Base-by-base conservation (phyloP, 352 stramenopile species). In the Globisporangium radiosum region DNA sequence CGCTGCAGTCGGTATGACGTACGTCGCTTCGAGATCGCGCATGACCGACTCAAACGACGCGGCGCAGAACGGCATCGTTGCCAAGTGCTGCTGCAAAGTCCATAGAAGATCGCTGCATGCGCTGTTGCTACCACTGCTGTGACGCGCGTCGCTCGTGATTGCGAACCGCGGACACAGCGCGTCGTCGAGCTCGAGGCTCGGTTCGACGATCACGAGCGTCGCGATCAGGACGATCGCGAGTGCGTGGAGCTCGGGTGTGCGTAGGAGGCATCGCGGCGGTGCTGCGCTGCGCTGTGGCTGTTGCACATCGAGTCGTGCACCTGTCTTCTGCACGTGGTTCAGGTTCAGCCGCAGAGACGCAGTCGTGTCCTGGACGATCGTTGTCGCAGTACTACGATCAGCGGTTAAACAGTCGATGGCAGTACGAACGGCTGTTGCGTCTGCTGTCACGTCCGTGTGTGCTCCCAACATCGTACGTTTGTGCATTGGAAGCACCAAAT, bases 21-120 rank as follows among this genome's bases (percentile, higher is more conserved):
- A 58, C 5, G 73, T 45, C 8, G 65, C 60, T 52, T 73, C 59
- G 62, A 80, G 57, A 17, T 78, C 67, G 6, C 69, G 52, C n/a
- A 74, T 59, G 7, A 76, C 43, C 1, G 47, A 48, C 54, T 80
- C 71, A 37, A 70, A 63, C 10, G 61, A 71, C 55, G 47, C 42
- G 43, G 76, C 42, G 14, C 61, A 54, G 36, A 64, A n/a, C 37
- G 39, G 62, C 9, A 62, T 44, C 2, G 25, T 39, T 5, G 43
- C 50, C 36, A 78, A 70, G 39, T 81, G 73, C 10, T 69, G 67
- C 47, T 89, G 78, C 0, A 89, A 50, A 1, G 42, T 69, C 64
- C 70, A 75, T 33, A 89, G 59, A 36, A 88, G 40, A 25, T 85
- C 74, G 40, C 11, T 42, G 25, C 25, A 33, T 2, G 25, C 25